Conservation (phyloP, 164 flowering plant species). For the Platanus orientalis region DNA sequence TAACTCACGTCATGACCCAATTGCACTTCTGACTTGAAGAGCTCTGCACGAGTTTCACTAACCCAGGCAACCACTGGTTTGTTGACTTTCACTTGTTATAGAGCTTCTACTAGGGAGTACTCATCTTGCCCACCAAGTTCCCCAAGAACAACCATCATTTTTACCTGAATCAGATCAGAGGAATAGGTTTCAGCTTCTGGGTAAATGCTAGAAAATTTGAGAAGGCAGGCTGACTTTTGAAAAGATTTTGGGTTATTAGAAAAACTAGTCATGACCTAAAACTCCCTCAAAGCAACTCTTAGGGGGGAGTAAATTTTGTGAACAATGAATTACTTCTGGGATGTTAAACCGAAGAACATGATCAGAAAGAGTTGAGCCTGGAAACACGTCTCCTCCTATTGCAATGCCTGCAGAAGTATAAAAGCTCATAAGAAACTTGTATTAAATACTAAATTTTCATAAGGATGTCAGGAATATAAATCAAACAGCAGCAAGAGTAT, state of each 20-base stretch:
- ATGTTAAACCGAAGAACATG: conserved; percentile 94
- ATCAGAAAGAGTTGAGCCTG: conserved; percentile 97
- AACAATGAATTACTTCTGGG: conserved; percentile 63
- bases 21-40: conserved; percentile 98
- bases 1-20: conserved; percentile 97
- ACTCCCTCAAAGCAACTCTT: not conserved
- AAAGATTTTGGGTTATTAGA: not conserved
- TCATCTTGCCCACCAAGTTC: conserved; percentile 99
- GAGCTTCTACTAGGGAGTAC: conserved; percentile 95
- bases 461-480: not conserved
- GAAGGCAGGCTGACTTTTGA: not conserved
- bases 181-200: not conserved
- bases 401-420: conserved; percentile 66
- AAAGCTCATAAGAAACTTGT: not conserved
- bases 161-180: conserved; percentile 48
- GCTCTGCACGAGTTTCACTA: conserved; percentile 96
- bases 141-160: conserved; percentile 98
- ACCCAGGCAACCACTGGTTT: conserved; percentile 99
- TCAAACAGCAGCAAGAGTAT: not conserved
- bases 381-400: conserved; percentile 99
- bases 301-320: not conserved
- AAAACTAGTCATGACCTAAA: not conserved
- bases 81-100: conserved; percentile 82
- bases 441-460: not conserved
- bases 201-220: too few species aligned